A percentile compares a stretch with the other conserved stretches of the same genome.
Conservation (phyloP, 2,329 filamentous ascomycete genomes). For the Penicillium sp. region DNA sequence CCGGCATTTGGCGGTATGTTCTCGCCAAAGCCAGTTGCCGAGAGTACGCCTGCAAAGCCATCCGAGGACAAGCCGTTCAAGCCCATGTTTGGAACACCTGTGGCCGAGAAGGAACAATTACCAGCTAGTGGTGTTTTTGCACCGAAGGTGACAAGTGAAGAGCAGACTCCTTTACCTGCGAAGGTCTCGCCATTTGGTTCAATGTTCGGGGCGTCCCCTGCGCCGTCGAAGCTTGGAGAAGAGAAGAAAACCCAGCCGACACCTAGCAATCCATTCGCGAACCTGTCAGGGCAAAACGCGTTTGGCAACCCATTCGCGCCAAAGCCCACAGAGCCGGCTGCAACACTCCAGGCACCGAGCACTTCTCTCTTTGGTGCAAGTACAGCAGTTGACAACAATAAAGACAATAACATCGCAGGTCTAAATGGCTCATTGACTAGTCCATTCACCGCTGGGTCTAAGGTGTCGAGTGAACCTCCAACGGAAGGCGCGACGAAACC, state of each 20-base stretch:
- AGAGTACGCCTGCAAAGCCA: conserved; percentile 1
- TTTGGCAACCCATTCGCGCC: conserved; percentile 12
- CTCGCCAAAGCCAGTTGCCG: conserved; percentile 4
- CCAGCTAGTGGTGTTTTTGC: conserved; percentile 8
- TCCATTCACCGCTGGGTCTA: not conserved
- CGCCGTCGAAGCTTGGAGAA: conserved; percentile 2
- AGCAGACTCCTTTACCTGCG: conserved; percentile 9
- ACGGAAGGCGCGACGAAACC: not conserved
- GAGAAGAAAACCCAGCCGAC: not conserved
- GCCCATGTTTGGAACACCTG: conserved; percentile 4
- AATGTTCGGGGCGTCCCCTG: conserved; percentile 30
- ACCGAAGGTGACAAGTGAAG: conserved; percentile 5
- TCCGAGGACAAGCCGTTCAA: not conserved
- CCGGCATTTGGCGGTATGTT: conserved; percentile 10
- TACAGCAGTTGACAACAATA: not conserved
- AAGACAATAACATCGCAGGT: not conserved
- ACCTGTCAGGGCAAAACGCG: conserved; percentile 4
- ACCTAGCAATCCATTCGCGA: conserved; percentile 9
- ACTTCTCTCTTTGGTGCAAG: conserved; percentile 1
- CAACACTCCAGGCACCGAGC: not conserved
- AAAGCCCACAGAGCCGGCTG: conserved; percentile 10
- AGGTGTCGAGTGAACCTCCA: not conserved
- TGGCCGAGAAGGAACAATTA: conserved; percentile 2
- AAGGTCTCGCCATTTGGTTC: conserved; percentile 16
- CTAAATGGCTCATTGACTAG: not conserved